Percentiles rank a stretch among this genome's conserved stretches.
These are phyloP conservation scores for Calonectria hawksworthii DNA, from an alignment of 2,329 filamentous ascomycete species.

Conservation along the genomic window DNA sequence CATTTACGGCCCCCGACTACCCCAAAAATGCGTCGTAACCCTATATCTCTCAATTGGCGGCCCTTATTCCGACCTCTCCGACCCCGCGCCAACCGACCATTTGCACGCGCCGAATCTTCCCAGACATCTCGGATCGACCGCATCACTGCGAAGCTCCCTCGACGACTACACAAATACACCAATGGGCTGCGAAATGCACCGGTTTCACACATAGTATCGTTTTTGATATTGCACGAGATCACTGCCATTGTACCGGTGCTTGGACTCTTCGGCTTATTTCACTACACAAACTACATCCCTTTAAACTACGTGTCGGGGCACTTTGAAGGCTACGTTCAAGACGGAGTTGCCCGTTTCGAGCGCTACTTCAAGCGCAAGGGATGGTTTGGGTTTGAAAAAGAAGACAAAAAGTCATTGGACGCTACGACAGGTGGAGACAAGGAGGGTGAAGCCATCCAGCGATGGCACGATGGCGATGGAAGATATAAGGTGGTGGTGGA, in stretches of 20 bases:
- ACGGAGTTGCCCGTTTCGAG: constrained; percentile 81
- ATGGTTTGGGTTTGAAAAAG: constrained; percentile 78
- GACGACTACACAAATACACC: constrained; percentile 78
- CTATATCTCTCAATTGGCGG: constrained; percentile 38
- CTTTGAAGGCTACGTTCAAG: constrained; percentile 65
- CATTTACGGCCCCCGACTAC: neutral
- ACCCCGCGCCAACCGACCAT: constrained; percentile 16
- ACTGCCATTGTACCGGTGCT: constrained; percentile 88
- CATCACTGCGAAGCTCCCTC: constrained; percentile 71
- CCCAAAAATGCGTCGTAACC: constrained; percentile 45
- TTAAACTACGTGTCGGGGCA: constrained; percentile 63
- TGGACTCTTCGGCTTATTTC: constrained; percentile 81
- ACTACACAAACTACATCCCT: constrained; percentile 84
- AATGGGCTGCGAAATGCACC: constrained; percentile 81
- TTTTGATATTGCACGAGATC: constrained; percentile 91
- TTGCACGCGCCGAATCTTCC: constrained; percentile 45
- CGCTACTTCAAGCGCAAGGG: constrained; percentile 83
- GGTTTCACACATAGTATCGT: constrained; percentile 85
- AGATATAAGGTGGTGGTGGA: constrained; percentile 72
- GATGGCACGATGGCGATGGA: constrained; percentile 56
- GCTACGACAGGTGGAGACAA: constrained; percentile 11
- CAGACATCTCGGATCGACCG: constrained; percentile 57
- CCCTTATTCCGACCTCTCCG: constrained; percentile 32
- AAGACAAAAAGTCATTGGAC: constrained; percentile 21
- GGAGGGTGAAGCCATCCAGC: constrained; percentile 49